Base-by-base conservation (phyloP, 805 yeast species). In the Teunomyces gatunensis region DNA sequence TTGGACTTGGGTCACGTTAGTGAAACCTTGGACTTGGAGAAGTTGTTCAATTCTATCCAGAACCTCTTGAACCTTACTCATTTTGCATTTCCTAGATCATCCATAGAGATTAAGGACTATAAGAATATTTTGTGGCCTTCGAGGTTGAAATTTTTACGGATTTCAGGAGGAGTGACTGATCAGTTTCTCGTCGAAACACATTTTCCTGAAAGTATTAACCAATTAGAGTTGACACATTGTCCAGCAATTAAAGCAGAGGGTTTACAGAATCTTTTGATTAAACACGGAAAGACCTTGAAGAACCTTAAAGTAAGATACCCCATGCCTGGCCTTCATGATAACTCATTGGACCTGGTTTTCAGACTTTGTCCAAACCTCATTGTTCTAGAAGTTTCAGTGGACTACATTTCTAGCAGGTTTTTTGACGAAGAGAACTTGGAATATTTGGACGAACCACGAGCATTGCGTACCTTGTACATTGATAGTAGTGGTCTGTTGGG, bases 401-500 rank as follows among this genome's bases (percentile, higher is more conserved):
- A 92, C 64, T 92, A 94, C 59, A 65, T 85, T 12, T 71, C 87
- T 3, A 66, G 74, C 15, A 48, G 59, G 13, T 68, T 67, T 46
- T 72, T 68, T 52, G 75, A 64, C 52, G 73, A 63, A 34, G 61
- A 62, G 35, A 52, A 63, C 59, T 54, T 71, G 34, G 54, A 58
- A 10, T 54, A 51, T 36, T 42, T 61, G 18, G 52, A 54, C 2
- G 51, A 56, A 30, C 57, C 64, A 12, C 55, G 76, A 27, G 88
- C 89, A 1, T 67, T 92, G 50, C 74, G 72, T 45, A 77, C 81
- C 1, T 64, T 94, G 30, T 80, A 81, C 59, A 75, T 94, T 21
- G 92, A 88, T 48, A 85, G 96, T 40, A 84, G 95, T 51, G 97
- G 98, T 1, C 81, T 85, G 69, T 67, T 87, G 49, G 97, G 97